These are phyloP conservation scores for Trichoderma cornu-damae DNA, from an alignment of 2,329 filamentous ascomycete genomes.

Conservation along the genomic window DNA sequence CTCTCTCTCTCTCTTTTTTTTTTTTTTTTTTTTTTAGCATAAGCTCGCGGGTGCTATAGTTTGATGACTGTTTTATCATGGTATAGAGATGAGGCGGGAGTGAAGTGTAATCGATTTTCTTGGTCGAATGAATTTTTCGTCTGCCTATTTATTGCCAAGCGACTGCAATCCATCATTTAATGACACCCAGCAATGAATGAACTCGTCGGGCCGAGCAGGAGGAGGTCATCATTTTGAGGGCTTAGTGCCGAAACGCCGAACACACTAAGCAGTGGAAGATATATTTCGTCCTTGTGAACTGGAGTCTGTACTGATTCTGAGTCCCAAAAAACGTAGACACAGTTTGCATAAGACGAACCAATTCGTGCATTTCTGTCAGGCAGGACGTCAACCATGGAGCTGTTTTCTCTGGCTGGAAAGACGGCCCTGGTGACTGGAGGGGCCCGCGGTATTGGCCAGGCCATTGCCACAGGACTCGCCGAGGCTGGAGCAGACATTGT, in stretches of 20 bases:
- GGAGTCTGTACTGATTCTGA: too few species aligned
- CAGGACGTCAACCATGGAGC: background rate
- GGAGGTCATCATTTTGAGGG: background rate
- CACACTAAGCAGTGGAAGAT: too few species aligned
- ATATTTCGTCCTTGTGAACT: too few species aligned
- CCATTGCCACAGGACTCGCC: background rate
- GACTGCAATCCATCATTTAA: background rate
- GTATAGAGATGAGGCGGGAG: background rate
- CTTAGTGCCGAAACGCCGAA: background rate
- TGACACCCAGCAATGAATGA: background rate
- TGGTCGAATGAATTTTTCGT: background rate
- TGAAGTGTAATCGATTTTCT: too few species aligned
- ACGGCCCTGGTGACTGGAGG: slow-evolving; percentile 1
- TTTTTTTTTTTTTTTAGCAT: background rate
- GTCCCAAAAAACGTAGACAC: background rate
- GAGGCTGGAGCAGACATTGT: slow-evolving; percentile 3
- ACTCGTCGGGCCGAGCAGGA: background rate
- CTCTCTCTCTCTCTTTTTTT: too few species aligned
- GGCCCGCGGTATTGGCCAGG: background rate
- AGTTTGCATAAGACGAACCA: too few species aligned
- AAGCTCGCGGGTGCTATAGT: background rate
- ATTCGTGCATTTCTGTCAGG: background rate
- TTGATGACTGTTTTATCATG: too few species aligned
- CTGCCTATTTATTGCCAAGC: background rate
- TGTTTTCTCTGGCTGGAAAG: background rate